Conservation (phyloP, 139 green algal species). For the Coelastrella sp. region DNA sequence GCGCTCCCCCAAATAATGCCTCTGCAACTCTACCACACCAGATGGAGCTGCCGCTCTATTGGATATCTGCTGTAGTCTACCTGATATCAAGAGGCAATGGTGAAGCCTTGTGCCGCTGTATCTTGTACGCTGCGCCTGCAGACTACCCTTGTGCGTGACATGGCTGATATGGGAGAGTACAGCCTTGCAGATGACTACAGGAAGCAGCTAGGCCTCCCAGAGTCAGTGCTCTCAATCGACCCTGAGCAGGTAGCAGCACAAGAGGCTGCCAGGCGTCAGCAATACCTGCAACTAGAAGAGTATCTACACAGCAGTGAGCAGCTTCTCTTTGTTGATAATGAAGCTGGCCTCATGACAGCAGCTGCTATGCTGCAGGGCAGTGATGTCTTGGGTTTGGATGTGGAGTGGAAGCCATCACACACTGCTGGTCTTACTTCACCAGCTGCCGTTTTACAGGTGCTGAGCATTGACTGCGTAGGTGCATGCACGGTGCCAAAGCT, state of each 20-base stretch:
- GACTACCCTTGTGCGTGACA: slow-evolving; percentile 48
- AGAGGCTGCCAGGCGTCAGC: slow-evolving; percentile 29
- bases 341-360: slow-evolving; percentile 19
- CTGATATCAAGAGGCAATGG: too few species aligned
- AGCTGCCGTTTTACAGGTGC: slow-evolving; percentile 59
- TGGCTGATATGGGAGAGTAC: slow-evolving; percentile 61
- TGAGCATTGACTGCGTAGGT: neutral
- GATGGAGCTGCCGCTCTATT: too few species aligned
- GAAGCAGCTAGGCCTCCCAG: slow-evolving; percentile 58
- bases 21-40: too few species aligned
- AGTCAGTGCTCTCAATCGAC: slow-evolving; percentile 35
- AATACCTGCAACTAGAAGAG: slow-evolving; percentile 69
- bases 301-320: neutral
- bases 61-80: too few species aligned
- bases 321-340: slow-evolving; percentile 46
- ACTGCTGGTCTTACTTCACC: slow-evolving; percentile 3
- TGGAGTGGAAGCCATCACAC: slow-evolving; percentile 76
- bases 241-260: slow-evolving; percentile 57
- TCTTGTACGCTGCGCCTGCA: neutral
- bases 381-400: slow-evolving; percentile 72
- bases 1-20: too few species aligned
- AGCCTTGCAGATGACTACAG: slow-evolving; percentile 62
- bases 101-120: neutral
- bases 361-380: slow-evolving; percentile 34
- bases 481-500: neutral